A percentile compares a stretch with the other conserved stretches of the same genome.
Evolutionary conservation across 1,284 basidiomycete genomes (phyloP).

Genomic region (Hypsizygus ulmarius): DNA sequence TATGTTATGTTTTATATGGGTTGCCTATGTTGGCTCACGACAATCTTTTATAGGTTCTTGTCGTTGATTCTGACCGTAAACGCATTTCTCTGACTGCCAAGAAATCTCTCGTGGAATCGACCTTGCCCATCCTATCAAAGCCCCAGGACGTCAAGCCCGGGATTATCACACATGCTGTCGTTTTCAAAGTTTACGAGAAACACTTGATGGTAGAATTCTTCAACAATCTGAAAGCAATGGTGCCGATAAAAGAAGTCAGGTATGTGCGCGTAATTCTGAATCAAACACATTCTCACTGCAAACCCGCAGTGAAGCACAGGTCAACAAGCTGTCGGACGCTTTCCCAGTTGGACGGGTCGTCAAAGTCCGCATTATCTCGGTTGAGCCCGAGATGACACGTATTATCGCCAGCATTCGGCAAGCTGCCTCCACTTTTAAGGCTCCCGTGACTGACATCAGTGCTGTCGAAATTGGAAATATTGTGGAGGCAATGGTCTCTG

Average conservation of each 20-base stretch:
- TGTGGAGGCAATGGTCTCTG: conserved; percentile 68
- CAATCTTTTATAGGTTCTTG: conserved; percentile 63
- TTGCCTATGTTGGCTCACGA: not conserved
- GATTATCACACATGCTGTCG: conserved; percentile 77
- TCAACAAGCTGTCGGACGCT: conserved; percentile 63
- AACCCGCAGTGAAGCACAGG: conserved; percentile 54
- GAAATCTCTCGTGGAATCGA: conserved; percentile 85
- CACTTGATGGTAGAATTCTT: conserved; percentile 87
- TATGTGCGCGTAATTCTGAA: conserved; percentile 32
- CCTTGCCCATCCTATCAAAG: conserved; percentile 65
- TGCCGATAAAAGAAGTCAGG: conserved; percentile 83
- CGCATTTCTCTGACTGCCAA: conserved; percentile 90
- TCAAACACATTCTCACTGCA: conserved; percentile 4
- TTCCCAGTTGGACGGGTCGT: conserved; percentile 84
- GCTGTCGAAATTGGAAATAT: conserved; percentile 75
- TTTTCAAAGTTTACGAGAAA: conserved; percentile 81
- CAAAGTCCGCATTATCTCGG: conserved; percentile 81
- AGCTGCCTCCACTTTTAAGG: conserved; percentile 57
- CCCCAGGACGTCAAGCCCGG: conserved; percentile 74
- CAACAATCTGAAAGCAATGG: conserved; percentile 82
- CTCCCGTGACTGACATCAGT: conserved; percentile 59
- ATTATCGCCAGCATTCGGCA: conserved; percentile 89
- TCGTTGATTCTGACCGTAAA: conserved; percentile 80
- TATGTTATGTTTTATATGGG: conserved; percentile 35
- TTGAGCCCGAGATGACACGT: conserved; percentile 60